Base-by-base conservation (phyloP, 176 grass and related monocot species). In the Canna indica region DNA sequence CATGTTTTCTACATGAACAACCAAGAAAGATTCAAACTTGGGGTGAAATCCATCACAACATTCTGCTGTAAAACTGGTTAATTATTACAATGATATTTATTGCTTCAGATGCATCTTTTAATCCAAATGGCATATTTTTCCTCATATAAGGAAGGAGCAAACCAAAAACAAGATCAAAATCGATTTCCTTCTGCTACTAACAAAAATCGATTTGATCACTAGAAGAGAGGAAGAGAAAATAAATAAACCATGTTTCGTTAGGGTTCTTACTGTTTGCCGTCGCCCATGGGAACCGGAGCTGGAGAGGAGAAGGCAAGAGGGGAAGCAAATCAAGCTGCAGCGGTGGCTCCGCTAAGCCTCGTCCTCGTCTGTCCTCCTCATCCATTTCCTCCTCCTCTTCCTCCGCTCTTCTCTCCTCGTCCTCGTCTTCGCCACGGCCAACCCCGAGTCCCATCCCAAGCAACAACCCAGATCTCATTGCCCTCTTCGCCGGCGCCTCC, bases 291-390 rank as follows among this genome's bases (percentile, higher is more conserved):
- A 71, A 52, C 15, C 68, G 45, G 16, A 47, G 68, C 27, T 12
- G 45, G 16, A 17, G 30, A 1, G 45, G 25, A 14, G 46, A 71
- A 45, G 63, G 68, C 45, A 34, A 32, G 41, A 53, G 46, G 45
- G 68, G 68, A 45, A 71, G 68, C 27, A 71, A 32, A 25, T 52
- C 44, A 22, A 71, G 68, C 68, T 53, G 68, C 27, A 71, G 45
- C 26, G 28, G 46, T 0, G 24, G 41, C 10, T 71, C 46, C 5
- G 15, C 44, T 7, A 45, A 71, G 42, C 46, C 16, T 13, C 68
- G 47, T 59, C 26, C 25, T 22, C 41, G 7, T 4, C 20, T 22
- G 11, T 52, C 47, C 47, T 52, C 47, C 46, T 50, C 46, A 15
- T 50, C 46, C 46, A 9, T 27, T 17, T 34, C 29, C 17, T 34